Evolutionary conservation across 2,329 filamentous ascomycete species (phyloP).

Genomic region (Sporothrix variecibatus): DNA sequence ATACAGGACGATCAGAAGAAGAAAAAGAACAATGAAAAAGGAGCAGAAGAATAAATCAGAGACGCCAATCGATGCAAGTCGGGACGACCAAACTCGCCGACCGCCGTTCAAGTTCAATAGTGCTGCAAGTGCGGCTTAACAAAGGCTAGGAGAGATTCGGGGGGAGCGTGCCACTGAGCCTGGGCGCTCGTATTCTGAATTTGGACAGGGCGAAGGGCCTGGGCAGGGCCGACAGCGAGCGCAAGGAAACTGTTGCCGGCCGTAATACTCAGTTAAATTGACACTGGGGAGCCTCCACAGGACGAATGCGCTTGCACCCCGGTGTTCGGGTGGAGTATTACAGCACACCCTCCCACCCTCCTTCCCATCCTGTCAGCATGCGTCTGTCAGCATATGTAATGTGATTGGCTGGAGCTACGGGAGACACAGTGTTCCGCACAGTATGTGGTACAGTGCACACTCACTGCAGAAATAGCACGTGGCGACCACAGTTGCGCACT

Average conservation of each 20-base stretch:
- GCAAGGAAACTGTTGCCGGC: not conserved
- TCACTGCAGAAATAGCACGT: not conserved
- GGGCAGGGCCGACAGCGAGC: not conserved
- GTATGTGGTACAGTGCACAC: not conserved
- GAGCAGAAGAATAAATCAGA: not conserved
- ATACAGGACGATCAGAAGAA: not conserved
- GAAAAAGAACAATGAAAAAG: not conserved
- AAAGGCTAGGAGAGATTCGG: not conserved
- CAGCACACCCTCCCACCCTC: not conserved
- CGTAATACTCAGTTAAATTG: not conserved
- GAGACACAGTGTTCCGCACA: not conserved
- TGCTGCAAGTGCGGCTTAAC: not conserved
- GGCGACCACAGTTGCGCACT: not conserved
- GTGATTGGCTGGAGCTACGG: not conserved
- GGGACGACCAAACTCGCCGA: constrained; percentile 12
- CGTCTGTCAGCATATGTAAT: constrained; percentile 4
- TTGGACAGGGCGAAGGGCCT: not conserved
- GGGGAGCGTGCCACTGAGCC: not conserved
- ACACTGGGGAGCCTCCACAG: not conserved
- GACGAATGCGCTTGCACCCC: not conserved
- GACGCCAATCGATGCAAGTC: not conserved
- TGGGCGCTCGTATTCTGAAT: constrained; percentile 6
- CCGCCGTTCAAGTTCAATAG: not conserved
- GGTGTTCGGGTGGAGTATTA: constrained; percentile 5
- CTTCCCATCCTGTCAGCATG: not conserved